These are phyloP conservation scores for Mimosa bimucronata DNA, from an alignment of 306 rosid genomes.

Conservation along the genomic window DNA sequence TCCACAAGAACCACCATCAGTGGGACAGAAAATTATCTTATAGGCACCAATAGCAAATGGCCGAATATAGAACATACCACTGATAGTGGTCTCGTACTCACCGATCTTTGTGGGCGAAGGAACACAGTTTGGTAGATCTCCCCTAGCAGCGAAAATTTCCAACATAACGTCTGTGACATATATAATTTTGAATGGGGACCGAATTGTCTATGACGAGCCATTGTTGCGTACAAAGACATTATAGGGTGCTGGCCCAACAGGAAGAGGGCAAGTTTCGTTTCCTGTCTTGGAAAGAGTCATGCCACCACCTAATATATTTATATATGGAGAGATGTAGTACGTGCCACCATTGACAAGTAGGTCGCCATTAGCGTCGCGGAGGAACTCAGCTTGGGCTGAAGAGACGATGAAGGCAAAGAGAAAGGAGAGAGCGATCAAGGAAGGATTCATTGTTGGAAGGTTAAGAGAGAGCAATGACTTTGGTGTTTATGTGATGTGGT, in stretches of 20 bases:
- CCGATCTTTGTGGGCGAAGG: background rate
- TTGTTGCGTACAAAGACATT: accelerated
- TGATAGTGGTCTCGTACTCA: too few relatives aligned
- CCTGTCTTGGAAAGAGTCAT: background rate
- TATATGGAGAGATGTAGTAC: background rate
- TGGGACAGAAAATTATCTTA: too few relatives aligned
- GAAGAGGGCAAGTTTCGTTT: background rate
- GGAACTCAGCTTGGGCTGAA: background rate
- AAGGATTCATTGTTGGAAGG: too few relatives aligned
- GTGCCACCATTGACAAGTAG: background rate
- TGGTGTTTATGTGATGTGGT: too few relatives aligned
- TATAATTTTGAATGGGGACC: background rate
- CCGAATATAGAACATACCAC: too few relatives aligned
- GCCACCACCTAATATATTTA: background rate
- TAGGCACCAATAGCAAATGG: too few relatives aligned
- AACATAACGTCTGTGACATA: background rate
- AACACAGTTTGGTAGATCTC: background rate
- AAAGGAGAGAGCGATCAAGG: background rate
- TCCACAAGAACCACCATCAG: too few relatives aligned
- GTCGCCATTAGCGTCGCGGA: background rate
- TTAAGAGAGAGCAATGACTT: too few relatives aligned
- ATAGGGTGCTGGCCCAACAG: background rate
- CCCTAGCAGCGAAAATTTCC: background rate
- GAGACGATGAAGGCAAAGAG: background rate
- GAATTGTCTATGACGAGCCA: background rate